Base-by-base conservation (phyloP, 2,329 filamentous ascomycete species). In the Neofusicoccum umdonicola region DNA sequence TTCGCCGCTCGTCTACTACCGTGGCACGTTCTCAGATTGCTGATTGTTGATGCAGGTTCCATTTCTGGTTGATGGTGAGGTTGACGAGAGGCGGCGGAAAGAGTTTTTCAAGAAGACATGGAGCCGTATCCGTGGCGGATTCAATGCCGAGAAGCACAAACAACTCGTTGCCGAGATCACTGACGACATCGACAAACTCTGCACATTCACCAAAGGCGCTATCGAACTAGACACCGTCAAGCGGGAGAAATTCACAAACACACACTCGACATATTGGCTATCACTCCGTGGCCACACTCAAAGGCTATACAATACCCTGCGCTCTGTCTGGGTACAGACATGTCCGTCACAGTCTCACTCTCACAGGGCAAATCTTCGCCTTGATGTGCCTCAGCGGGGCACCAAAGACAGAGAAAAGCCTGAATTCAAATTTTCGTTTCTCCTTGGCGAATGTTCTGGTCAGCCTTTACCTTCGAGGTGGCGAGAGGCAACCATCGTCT, bases 91-190 rank as follows among this genome's bases (percentile, higher is more conserved):
- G 17, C 61, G 41, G 2, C 62, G 65, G 41, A 65, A 65, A 35
- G 65, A 63, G 35, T 67, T 67, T 35, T 67, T 67, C 31, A 67
- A 66, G 17, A 67, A 39, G 22, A 17, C 37, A 8, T 67, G 62
- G 66, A 63, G 41, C 8, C 34, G 45, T 12, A 66, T 65, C 42
- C 64, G 45, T 48, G 66, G 65, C 44, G 65, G 66, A 13, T 65
- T 67, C 34, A 42, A 64, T 31, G 9, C 64, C 5, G 41, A 60
- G 15, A 66, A 66, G 44, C 66, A 66, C 37, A 50, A 34, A 37
- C 58, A 45, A 7, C 31, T 68, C 4, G 39, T 68, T 11, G 22
- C 45, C 4, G 58, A 62, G 34, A 68, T 68, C 27, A 63, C 63
- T 39, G n/a, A 51, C n/a, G 63, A 68, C 15, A 68, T 68, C 19